Evolutionary conservation across 2,329 filamentous ascomycete genomes (phyloP).

Genomic region (Penicillium sp.): DNA sequence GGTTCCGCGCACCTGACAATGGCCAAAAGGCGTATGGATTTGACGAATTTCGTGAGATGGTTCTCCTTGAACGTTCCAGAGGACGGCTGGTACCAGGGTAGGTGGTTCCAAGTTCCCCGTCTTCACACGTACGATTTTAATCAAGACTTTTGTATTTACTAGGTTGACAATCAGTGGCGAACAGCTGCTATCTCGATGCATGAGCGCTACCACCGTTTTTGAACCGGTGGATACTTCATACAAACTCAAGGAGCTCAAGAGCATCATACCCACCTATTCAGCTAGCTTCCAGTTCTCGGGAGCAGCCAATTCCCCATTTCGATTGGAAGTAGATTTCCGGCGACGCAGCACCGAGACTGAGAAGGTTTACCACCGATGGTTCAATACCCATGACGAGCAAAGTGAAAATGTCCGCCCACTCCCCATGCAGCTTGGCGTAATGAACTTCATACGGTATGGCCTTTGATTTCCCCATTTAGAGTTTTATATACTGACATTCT

Average conservation of each 20-base stretch:
- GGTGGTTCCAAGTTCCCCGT: constrained; percentile 2
- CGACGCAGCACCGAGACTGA: background rate
- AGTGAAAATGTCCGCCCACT: constrained; percentile 12
- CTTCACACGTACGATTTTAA: background rate
- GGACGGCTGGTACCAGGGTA: constrained; percentile 42
- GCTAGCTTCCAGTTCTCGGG: constrained; percentile 44
- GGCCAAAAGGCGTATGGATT: constrained; percentile 30
- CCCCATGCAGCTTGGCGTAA: constrained; percentile 37
- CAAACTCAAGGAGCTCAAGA: constrained; percentile 20
- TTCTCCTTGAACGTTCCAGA: constrained; percentile 36
- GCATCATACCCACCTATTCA: constrained; percentile 35
- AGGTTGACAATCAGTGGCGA: constrained; percentile 28
- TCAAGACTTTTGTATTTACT: background rate
- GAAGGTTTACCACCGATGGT: constrained; percentile 34
- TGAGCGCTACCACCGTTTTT: constrained; percentile 29
- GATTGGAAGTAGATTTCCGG: background rate
- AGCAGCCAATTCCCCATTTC: constrained; percentile 32
- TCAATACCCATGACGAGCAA: constrained; percentile 29
- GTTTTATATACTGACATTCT: background rate
- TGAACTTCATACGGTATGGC: constrained; percentile 39
- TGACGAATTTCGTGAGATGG: constrained; percentile 44
- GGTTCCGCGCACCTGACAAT: constrained; percentile 33
- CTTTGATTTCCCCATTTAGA: background rate
- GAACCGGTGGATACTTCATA: constrained; percentile 22
- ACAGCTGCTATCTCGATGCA: constrained; percentile 32